Percentiles rank a stretch among this genome's conserved stretches.
Evolutionary conservation across 306 rosid genomes (phyloP).

Genomic region (Prosopis cineraria): DNA sequence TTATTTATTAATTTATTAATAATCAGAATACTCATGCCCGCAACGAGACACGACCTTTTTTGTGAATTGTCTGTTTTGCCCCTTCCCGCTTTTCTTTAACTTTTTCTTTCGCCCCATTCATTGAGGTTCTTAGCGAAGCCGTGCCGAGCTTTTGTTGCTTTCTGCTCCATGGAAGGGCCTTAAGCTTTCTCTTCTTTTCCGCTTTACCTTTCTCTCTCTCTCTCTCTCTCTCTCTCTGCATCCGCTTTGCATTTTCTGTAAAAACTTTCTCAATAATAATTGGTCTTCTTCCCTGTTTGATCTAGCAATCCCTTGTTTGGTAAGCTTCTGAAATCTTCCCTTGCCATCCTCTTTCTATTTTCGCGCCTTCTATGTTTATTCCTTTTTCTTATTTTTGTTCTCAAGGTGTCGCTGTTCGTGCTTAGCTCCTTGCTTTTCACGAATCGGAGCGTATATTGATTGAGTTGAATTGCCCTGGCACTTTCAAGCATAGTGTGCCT

Average conservation of each 20-base stretch:
- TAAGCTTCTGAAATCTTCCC: constrained; percentile 34
- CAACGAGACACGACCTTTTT: constrained; percentile 16
- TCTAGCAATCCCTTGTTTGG: constrained; percentile 46
- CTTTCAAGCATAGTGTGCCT: constrained; percentile 18
- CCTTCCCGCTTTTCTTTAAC: constrained; percentile 14
- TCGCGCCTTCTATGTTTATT: neutral
- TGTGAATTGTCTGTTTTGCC: constrained; percentile 48
- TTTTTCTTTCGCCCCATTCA: constrained; percentile 24
- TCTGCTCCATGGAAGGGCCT: constrained; percentile 85
- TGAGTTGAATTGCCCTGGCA: neutral
- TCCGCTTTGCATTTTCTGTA: constrained; percentile 39
- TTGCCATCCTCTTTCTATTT: neutral
- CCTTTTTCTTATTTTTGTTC: neutral
- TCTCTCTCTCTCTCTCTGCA: neutral
- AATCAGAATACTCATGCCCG: neutral
- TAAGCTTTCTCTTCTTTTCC: constrained; percentile 40
- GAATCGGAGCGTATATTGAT: constrained; percentile 10
- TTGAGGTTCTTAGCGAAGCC: constrained; percentile 48
- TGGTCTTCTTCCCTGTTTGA: constrained; percentile 45
- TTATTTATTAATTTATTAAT: neutral
- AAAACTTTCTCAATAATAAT: constrained; percentile 10
- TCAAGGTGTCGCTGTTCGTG: neutral
- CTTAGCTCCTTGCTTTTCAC: constrained; percentile 13
- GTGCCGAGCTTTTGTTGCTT: constrained; percentile 65
- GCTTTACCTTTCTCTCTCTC: neutral